Conservation (phyloP, 2,329 filamentous ascomycete species). For the Penicillium palitans region DNA sequence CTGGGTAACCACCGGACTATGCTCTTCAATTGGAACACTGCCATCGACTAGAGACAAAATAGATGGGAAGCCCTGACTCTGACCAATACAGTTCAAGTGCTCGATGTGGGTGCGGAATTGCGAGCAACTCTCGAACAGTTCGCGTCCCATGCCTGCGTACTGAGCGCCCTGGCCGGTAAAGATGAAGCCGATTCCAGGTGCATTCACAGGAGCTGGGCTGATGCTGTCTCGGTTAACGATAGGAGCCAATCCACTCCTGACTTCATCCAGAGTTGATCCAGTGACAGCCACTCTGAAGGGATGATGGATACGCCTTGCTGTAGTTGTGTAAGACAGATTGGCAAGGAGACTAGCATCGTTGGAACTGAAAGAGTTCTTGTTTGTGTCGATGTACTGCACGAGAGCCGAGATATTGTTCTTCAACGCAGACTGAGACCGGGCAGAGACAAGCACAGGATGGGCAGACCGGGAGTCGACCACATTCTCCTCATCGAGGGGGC, state of each 20-base stretch:
- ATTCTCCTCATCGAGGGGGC: slow-evolving; percentile 28
- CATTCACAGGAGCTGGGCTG: slow-evolving; percentile 21
- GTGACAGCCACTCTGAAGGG: slow-evolving; percentile 29
- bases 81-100: slow-evolving; percentile 33
- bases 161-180: slow-evolving; percentile 45
- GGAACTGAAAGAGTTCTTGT: slow-evolving; percentile 38
- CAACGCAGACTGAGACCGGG: slow-evolving; percentile 53
- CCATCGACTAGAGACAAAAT: slow-evolving; percentile 32
- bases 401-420: slow-evolving; percentile 58
- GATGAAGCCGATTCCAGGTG: slow-evolving; percentile 27
- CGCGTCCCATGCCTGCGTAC: slow-evolving; percentile 36
- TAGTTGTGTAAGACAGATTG: slow-evolving; percentile 66
- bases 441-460: slow-evolving; percentile 61
- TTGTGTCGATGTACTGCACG: slow-evolving; percentile 56
- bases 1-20: slow-evolving; percentile 36
- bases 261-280: slow-evolving; percentile 26
- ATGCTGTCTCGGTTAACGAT: slow-evolving; percentile 22
- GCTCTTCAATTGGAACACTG: slow-evolving; percentile 21
- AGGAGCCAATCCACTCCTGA: slow-evolving; percentile 18
- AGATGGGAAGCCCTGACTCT: slow-evolving; percentile 31
- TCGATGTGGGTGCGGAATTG: slow-evolving; percentile 35
- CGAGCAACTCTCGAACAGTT: slow-evolving; percentile 25
- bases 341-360: slow-evolving; percentile 50
- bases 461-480: slow-evolving; percentile 54
- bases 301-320: slow-evolving; percentile 55